phyloP scores from a whole-genome alignment of 129 eudicot genomes.

The Lactuca sativa region DNA sequence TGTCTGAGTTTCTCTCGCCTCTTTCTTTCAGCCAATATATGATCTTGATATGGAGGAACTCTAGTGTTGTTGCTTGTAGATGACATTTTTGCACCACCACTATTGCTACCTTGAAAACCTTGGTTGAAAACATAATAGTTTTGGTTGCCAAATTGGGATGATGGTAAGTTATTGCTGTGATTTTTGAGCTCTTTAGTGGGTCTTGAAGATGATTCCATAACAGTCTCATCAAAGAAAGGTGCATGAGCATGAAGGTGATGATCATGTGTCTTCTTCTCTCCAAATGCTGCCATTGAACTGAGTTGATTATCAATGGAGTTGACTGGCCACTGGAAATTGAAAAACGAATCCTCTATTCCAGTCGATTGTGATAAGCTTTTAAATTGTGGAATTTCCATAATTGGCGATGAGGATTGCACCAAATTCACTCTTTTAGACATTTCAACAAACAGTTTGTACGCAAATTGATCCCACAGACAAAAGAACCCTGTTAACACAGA shows the following conservation, averaged over 20 bases:
- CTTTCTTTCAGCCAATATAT: constrained; percentile 54
- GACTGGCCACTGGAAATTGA: constrained; percentile 53
- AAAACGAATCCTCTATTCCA: constrained; percentile 59
- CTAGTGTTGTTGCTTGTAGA: constrained; percentile 4
- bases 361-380: constrained; percentile 46
- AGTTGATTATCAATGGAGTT: constrained; percentile 50
- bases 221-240: constrained; percentile 23
- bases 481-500: not conserved
- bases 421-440: constrained; percentile 6
- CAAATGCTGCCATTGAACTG: constrained; percentile 28
- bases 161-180: constrained; percentile 9
- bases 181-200: constrained; percentile 54
- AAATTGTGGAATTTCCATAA: constrained; percentile 56
- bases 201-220: constrained; percentile 35
- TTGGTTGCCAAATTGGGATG: constrained; percentile 20
- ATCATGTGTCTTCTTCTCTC: constrained; percentile 15
- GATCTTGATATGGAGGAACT: constrained; percentile 35
- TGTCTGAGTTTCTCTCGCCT: constrained; percentile 54
- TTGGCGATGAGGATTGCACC: not conserved
- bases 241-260: constrained; percentile 5
- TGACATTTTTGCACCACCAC: constrained; percentile 7
- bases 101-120: not conserved
- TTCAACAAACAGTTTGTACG: not conserved
- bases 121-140: not conserved
- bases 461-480: not conserved